Base-by-base conservation (phyloP, 805 yeast species). In the Candida montana region DNA sequence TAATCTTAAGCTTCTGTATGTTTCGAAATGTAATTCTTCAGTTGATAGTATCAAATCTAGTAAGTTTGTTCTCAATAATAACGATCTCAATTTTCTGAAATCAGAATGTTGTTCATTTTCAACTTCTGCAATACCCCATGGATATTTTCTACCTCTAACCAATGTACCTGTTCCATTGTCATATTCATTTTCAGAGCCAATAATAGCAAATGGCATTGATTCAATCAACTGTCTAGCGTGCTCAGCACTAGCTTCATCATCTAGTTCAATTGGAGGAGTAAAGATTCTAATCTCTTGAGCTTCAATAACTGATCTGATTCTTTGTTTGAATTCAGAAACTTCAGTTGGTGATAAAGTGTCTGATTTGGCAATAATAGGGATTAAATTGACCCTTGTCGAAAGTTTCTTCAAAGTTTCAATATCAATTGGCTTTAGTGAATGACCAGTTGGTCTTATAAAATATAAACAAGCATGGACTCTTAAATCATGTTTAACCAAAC, bases 381-480 rank as follows among this genome's bases (percentile, higher is more conserved):
- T 83, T 64, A 90, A 72, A 62, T 89, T 90, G 34, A 85, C 95
- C 51, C 95, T 73, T 12, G 82, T 70, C 31, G 87, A 76, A 43
- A 90, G 67, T 55, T 83, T 80, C 65, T 84, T 83, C 96, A 90
- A 87, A 31, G 85, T 81, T 61, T 80, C 88, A 49, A 90, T 81
- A 64, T 90, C 97, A 52, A 90, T 68, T 7, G 95, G 95, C 59
- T 83, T 82, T 53, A 90, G 71, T 30, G 89, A 79, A 59, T 87
- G 95, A 17, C 95, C 95, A 2, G 95, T 84, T 34, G 97, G 97
- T 58, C 91, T 79, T 49, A 90, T 83, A 59, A 90, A 89, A 65
- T 89, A 90, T 35, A 90, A 67, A 61, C 95, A 86, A 2, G 89
- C 95, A 57, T 90, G 95, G 28, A 90, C 96, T 55, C 97, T 77